phyloP scores from a whole-genome alignment of 2,329 filamentous ascomycete genomes.

The Ascomycota sp. region DNA sequence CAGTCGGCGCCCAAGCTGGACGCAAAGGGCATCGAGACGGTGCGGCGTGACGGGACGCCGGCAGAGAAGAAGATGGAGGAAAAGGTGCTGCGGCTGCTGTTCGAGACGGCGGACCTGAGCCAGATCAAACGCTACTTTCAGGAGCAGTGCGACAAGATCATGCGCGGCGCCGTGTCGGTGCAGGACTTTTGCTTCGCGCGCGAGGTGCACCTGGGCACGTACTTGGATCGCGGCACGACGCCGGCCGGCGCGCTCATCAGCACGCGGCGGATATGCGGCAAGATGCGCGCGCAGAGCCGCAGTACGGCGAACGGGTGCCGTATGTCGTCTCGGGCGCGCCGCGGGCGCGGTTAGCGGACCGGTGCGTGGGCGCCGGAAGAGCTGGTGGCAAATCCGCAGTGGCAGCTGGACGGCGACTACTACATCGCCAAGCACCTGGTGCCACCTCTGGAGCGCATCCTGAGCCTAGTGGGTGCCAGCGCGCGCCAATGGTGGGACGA shows the following conservation, averaged over 20 bases:
- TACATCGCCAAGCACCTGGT: conserved; percentile 95
- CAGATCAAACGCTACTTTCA: conserved; percentile 84
- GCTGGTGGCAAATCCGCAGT: conserved; percentile 54
- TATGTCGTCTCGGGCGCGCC: conserved; percentile 88
- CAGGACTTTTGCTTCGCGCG: conserved; percentile 93
- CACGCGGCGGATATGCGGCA: conserved; percentile 65
- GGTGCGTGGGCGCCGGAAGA: conserved; percentile 77
- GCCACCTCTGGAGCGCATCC: conserved; percentile 84
- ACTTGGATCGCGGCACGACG: conserved; percentile 52
- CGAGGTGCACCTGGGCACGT: conserved; percentile 79
- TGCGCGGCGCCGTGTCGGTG: conserved; percentile 69
- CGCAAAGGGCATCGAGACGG: conserved; percentile 95
- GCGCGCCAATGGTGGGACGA: conserved; percentile 86
- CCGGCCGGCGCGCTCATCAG: conserved; percentile 82
- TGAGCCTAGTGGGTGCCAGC: conserved; percentile 87
- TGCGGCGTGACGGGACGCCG: conserved; percentile 81
- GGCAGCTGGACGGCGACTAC: conserved; percentile 80
- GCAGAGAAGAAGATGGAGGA: conserved; percentile 96
- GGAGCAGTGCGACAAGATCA: conserved; percentile 75
- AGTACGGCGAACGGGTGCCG: conserved; percentile 86
- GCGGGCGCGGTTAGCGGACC: conserved; percentile 66
- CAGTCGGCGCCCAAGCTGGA: conserved; percentile 79
- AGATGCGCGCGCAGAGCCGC: conserved; percentile 72
- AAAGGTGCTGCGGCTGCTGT: conserved; percentile 70
- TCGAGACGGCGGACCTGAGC: conserved; percentile 74